Evolutionary conservation across 176 grass and related monocot genomes (phyloP).

Genomic region (Melocanna baccifera): DNA sequence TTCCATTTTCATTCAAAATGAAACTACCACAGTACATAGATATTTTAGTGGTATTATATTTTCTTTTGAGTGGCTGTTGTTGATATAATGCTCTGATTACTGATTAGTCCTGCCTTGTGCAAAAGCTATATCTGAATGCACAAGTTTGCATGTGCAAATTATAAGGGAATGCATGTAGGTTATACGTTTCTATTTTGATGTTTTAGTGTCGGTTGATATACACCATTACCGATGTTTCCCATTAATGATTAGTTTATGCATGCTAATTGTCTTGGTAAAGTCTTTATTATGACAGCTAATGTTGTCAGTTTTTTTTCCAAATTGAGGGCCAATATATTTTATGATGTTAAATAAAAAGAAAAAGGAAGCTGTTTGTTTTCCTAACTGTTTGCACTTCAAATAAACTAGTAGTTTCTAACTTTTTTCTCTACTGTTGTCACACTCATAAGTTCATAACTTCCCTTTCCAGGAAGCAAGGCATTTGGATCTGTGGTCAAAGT

Average conservation of each 20-base stretch:
- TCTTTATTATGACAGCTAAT: background rate
- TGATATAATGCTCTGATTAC: background rate
- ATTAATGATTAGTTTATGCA: background rate
- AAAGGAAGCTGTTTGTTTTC: background rate
- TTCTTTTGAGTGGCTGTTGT: background rate
- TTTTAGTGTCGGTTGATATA: slow-evolving; percentile 3
- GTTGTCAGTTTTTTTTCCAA: background rate
- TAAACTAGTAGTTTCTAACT: background rate
- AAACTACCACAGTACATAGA: background rate
- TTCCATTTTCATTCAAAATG: background rate
- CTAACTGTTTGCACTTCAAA: background rate
- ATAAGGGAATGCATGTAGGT: background rate
- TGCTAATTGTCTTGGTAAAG: background rate
- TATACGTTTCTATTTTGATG: background rate
- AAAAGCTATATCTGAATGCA: slow-evolving; percentile 17
- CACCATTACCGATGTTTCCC: background rate
- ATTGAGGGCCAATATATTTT: background rate
- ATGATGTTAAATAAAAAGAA: background rate
- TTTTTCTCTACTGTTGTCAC: slow-evolving; percentile 8
- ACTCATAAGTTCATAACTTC: slow-evolving; percentile 2
- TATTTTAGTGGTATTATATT: background rate
- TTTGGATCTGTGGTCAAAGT: slow-evolving; percentile 75
- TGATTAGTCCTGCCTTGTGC: background rate
- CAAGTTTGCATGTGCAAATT: background rate
- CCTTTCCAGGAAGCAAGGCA: slow-evolving; percentile 53